Conservation (phyloP, 2,329 filamentous ascomycete species). For the Monilinia fructicola region DNA sequence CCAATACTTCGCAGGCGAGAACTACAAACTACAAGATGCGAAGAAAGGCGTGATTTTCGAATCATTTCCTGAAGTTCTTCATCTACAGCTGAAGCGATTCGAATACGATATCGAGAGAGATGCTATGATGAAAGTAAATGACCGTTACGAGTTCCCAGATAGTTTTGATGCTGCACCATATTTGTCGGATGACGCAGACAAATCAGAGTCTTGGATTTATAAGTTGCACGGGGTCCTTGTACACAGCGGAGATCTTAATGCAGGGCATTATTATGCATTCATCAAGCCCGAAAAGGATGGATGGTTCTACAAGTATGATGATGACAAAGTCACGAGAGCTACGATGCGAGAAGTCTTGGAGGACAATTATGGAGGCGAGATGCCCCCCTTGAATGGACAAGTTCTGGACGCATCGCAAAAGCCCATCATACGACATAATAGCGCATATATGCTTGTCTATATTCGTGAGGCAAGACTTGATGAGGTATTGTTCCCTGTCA, state of each 20-base stretch:
- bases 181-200: constrained; percentile 81
- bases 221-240: constrained; percentile 93
- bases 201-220: constrained; percentile 85
- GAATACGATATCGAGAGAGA: constrained; percentile 96
- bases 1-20: constrained; percentile 90
- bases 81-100: constrained; percentile 94
- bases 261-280: constrained; percentile 97
- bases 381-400: constrained; percentile 45
- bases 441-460: constrained; percentile 99
- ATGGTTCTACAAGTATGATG: constrained; percentile 95
- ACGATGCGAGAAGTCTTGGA: constrained; percentile 89
- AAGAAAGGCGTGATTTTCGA: constrained; percentile 98
- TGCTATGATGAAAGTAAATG: constrained; percentile 98
- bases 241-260: constrained; percentile 94
- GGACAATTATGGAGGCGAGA: constrained; percentile 91
- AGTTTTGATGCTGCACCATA: constrained; percentile 82
- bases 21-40: constrained; percentile 90
- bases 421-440: constrained; percentile 66
- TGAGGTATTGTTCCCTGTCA: constrained; percentile 73
- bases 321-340: constrained; percentile 93
- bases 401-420: constrained; percentile 54
- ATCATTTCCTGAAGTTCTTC: constrained; percentile 88
- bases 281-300: constrained; percentile 91
- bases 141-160: constrained; percentile 86
- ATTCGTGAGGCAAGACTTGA: constrained; percentile 86